phyloP scores from a whole-genome alignment of 2,329 filamentous ascomycete genomes.

The Elsinoe necatrix region DNA sequence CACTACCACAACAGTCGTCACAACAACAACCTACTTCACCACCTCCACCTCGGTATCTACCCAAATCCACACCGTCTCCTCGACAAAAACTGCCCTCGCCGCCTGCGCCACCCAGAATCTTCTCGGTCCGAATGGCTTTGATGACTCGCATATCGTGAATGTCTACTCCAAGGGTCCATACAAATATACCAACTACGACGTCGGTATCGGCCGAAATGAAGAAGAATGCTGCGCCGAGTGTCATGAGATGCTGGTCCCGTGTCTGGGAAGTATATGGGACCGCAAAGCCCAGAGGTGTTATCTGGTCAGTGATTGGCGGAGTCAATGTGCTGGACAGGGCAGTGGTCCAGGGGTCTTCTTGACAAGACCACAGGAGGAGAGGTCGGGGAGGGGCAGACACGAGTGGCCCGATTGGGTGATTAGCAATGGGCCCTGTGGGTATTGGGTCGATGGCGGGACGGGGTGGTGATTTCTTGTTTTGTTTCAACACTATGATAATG shows the following conservation, averaged over 20 bases:
- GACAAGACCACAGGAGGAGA: conserved; percentile 1
- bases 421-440: conserved; percentile 14
- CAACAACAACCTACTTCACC: conserved; percentile 7
- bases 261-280: conserved; percentile 10
- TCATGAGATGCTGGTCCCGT: conserved; percentile 8
- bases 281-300: background rate
- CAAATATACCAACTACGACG: conserved; percentile 15
- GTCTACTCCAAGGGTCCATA: conserved; percentile 11
- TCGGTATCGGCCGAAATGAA: conserved; percentile 10
- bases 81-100: conserved; percentile 14
- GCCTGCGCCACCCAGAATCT: conserved; percentile 18
- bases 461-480: conserved; percentile 11
- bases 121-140: conserved; percentile 8
- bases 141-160: conserved; percentile 9
- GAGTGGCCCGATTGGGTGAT: conserved; percentile 12
- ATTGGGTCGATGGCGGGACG: conserved; percentile 1
- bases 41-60: conserved; percentile 15
- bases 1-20: conserved; percentile 11
- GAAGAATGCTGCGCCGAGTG: conserved; percentile 18
- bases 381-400: background rate
- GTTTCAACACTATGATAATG: too few species aligned
- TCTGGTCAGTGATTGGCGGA: conserved; percentile 3
- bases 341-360: background rate
- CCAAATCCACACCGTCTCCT: conserved; percentile 15
- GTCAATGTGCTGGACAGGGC: conserved; percentile 4